phyloP scores from a whole-genome alignment of 2,329 filamentous ascomycete genomes.

The Calonectria henricotiae region DNA sequence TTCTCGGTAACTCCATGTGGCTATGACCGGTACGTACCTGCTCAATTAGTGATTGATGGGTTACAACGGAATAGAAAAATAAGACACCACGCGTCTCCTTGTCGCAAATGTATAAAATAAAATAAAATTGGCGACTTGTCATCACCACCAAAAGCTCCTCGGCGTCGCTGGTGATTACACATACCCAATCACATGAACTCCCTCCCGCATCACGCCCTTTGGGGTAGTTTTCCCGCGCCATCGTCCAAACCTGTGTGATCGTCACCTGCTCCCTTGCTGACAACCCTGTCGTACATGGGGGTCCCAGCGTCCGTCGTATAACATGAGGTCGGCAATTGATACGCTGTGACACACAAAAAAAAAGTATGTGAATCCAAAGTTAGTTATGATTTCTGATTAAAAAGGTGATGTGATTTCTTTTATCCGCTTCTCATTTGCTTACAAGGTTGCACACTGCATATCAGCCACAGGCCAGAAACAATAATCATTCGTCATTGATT shows the following conservation, averaged over 20 bases:
- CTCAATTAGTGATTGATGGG: not conserved
- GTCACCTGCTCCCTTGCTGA: slow-evolving; percentile 38
- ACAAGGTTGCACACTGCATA: slow-evolving; percentile 18
- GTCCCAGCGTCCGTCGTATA: slow-evolving; percentile 27
- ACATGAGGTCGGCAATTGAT: slow-evolving; percentile 35
- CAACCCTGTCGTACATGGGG: slow-evolving; percentile 33
- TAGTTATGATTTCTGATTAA: slow-evolving; percentile 7
- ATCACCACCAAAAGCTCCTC: not conserved
- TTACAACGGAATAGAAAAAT: not conserved
- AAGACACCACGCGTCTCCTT: slow-evolving; percentile 31
- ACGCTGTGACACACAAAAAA: not conserved
- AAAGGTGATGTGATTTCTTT: not conserved
- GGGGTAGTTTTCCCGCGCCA: slow-evolving; percentile 28
- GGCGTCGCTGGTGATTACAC: slow-evolving; percentile 7
- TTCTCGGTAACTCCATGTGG: slow-evolving; percentile 39
- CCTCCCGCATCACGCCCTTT: not conserved
- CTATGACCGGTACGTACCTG: slow-evolving; percentile 37
- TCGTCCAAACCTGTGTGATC: slow-evolving; percentile 38
- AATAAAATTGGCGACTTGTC: not conserved
- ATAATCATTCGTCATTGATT: slow-evolving; percentile 11
- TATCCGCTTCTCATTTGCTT: slow-evolving; percentile 16
- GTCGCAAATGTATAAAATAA: slow-evolving; percentile 22
- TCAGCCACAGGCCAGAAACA: slow-evolving; percentile 8
- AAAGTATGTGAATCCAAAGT: slow-evolving; percentile 10
- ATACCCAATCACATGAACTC: not conserved